These are phyloP conservation scores for Tetraselmis chui DNA, from an alignment of 139 green algal genomes.

Conservation along the genomic window DNA sequence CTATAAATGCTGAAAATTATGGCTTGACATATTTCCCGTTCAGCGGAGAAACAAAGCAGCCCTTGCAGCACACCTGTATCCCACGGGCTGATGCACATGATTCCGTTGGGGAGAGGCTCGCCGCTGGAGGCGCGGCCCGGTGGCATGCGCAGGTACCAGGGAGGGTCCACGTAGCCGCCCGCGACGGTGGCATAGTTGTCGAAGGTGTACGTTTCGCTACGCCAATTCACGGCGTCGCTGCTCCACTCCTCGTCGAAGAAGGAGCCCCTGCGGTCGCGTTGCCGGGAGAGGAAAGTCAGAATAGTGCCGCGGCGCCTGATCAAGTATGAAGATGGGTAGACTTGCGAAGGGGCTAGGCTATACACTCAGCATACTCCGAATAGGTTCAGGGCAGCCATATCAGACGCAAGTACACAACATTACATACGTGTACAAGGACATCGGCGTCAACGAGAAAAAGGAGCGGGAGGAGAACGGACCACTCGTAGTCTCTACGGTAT, in stretches of 20 bases:
- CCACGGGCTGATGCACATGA: conserved; percentile 7
- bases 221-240: neutral
- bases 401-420: too few relatives aligned
- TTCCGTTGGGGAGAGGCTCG: neutral
- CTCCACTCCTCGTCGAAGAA: conserved; percentile 10
- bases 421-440: too few relatives aligned
- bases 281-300: neutral
- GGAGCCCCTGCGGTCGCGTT: neutral
- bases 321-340: too few relatives aligned
- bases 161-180: neutral
- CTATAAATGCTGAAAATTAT: too few relatives aligned
- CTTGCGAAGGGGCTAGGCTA: too few relatives aligned
- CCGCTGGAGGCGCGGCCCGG: neutral
- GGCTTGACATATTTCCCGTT: too few relatives aligned
- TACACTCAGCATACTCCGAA: too few relatives aligned
- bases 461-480: too few relatives aligned
- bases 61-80: neutral
- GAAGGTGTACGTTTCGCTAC: neutral
- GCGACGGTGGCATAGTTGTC: neutral
- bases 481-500: conserved; percentile 17
- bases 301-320: too few relatives aligned
- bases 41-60: too few relatives aligned
- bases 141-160: neutral
- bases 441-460: too few relatives aligned
- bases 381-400: too few relatives aligned